Evolutionary conservation across 257 asterid genomes (phyloP).

Genomic region (Scutellaria galericulata): DNA sequence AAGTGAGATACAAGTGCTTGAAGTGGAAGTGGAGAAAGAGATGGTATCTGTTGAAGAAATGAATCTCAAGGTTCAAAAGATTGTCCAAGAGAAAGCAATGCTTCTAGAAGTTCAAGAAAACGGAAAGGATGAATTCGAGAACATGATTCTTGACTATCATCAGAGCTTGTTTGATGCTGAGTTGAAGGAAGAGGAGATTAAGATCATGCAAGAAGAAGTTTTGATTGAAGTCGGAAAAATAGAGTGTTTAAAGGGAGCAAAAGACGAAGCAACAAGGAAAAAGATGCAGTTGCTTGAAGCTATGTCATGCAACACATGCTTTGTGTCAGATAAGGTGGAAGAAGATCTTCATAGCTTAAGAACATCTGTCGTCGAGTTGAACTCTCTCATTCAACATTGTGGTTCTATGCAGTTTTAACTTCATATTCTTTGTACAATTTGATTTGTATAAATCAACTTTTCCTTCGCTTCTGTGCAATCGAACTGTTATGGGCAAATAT

Average conservation of each 20-base stretch:
- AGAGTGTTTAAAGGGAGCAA: conserved; percentile 48
- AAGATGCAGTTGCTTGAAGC: conserved; percentile 54
- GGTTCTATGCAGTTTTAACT: conserved; percentile 2
- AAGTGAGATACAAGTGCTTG: conserved; percentile 44
- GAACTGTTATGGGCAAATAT: no score
- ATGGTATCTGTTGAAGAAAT: conserved; percentile 46
- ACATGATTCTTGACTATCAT: conserved; percentile 62
- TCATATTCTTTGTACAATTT: neutral
- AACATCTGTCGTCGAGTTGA: conserved; percentile 57
- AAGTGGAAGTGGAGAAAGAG: conserved; percentile 54
- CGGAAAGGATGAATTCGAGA: conserved; percentile 58
- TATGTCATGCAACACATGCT: conserved; percentile 47
- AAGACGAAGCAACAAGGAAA: conserved; percentile 47
- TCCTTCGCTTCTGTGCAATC: no score
- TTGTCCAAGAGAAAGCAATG: conserved; percentile 60
- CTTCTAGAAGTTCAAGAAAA: conserved; percentile 55
- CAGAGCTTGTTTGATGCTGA: conserved; percentile 62
- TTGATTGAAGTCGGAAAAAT: conserved; percentile 36
- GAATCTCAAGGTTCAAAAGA: conserved; percentile 52
- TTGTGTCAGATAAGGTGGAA: conserved; percentile 65
- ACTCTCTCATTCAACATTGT: conserved; percentile 35
- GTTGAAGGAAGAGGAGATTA: conserved; percentile 67
- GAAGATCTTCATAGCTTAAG: conserved; percentile 59
- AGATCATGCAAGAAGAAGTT: conserved; percentile 63
- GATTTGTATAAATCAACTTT: neutral